Conservation (phyloP, 2,329 filamentous ascomycete species). For the Neonectria punicea region DNA sequence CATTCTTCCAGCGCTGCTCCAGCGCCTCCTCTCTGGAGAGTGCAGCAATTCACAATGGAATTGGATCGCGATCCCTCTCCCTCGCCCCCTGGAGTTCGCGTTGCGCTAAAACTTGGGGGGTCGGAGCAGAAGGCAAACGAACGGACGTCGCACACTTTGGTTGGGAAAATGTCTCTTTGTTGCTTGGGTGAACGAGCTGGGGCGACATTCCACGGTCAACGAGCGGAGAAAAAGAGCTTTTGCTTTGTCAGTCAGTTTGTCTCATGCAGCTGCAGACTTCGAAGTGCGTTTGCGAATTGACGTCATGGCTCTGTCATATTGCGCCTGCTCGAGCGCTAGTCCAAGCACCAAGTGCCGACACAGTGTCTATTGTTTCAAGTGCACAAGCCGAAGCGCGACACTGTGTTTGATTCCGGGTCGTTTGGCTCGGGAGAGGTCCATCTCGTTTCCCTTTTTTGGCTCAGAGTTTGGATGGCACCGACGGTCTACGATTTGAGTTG, state of each 20-base stretch:
- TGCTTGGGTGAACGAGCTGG: not conserved
- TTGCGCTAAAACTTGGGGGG: constrained; percentile 24
- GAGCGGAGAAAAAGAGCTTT: constrained; percentile 14
- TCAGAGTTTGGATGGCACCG: constrained; percentile 6
- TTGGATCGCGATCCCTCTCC: not conserved
- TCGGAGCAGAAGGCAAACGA: constrained; percentile 12
- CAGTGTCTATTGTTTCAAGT: constrained; percentile 31
- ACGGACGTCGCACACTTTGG: not conserved
- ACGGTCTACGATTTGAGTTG: not conserved
- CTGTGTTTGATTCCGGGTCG: constrained; percentile 29
- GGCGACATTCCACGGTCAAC: constrained; percentile 14
- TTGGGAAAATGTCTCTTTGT: not conserved
- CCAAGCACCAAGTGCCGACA: constrained; percentile 35
- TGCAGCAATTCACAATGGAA: not conserved
- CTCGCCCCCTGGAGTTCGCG: constrained; percentile 20
- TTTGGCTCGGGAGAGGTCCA: constrained; percentile 2
- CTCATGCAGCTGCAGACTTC: constrained; percentile 20
- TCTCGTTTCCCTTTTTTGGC: constrained; percentile 13
- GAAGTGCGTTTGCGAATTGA: constrained; percentile 29
- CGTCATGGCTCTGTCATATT: constrained; percentile 43
- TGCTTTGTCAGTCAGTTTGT: constrained; percentile 5
- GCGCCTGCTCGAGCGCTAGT: constrained; percentile 24
- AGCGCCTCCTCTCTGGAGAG: not conserved
- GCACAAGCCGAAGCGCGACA: constrained; percentile 25
- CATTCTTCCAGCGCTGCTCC: constrained; percentile 11